These are phyloP conservation scores for Phytopythium oedochilum DNA, from an alignment of 352 stramenopile genomes.

Conservation along the genomic window DNA sequence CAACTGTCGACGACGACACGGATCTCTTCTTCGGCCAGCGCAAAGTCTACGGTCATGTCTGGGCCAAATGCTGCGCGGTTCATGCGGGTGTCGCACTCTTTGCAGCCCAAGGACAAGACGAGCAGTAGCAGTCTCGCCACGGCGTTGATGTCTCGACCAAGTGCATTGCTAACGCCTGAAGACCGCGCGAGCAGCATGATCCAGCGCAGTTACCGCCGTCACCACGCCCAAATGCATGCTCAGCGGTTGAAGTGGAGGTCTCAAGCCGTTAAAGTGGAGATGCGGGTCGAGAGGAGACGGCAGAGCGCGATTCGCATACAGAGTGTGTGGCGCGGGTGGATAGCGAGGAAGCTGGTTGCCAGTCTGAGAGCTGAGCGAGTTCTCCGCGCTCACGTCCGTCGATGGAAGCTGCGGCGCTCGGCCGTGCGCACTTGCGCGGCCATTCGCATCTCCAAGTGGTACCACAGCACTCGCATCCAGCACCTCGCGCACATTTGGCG, in stretches of 20 bases:
- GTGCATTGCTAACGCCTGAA: not conserved
- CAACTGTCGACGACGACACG: not conserved
- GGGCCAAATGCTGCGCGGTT: not conserved
- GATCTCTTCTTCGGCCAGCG: not conserved
- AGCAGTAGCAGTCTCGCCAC: conserved; percentile 1
- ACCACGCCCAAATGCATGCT: not conserved
- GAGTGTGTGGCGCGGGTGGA: not conserved
- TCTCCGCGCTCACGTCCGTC: not conserved
- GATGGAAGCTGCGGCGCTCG: conserved; percentile 4
- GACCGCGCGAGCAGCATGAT: conserved; percentile 1
- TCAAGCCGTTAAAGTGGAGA: not conserved
- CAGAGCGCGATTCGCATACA: not conserved
- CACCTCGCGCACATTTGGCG: not conserved
- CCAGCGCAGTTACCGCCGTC: not conserved
- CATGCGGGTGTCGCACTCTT: conserved; percentile 27
- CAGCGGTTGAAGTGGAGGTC: not conserved
- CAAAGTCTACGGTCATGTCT: not conserved
- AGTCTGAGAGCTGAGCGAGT: not conserved
- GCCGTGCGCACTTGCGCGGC: not conserved
- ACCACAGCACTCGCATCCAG: not conserved
- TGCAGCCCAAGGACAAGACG: conserved; percentile 19
- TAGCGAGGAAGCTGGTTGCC: not conserved
- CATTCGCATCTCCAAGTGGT: not conserved
- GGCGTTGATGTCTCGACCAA: not conserved
- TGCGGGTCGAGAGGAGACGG: not conserved